A percentile compares a stretch with the other conserved stretches of the same genome.
These are phyloP conservation scores for Syzygium syzygioides DNA, from an alignment of 441 rosid species.

Conservation along the genomic window DNA sequence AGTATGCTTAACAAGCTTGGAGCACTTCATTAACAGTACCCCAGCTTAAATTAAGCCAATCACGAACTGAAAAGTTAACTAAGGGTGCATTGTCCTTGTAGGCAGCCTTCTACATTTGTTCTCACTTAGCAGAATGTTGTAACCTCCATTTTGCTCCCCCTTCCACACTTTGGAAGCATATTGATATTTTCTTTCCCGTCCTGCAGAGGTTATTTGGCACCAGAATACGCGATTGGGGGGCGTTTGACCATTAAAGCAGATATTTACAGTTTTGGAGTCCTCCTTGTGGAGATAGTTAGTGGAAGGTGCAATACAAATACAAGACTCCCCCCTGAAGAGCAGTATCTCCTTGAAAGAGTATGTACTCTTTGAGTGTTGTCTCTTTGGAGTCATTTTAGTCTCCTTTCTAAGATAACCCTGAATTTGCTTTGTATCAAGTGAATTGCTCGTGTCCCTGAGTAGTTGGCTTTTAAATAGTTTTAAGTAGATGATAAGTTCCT, in stretches of 20 bases:
- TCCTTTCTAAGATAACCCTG: background rate
- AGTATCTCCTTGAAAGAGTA: constrained; percentile 85
- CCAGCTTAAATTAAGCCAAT: background rate
- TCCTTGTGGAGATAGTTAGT: constrained; percentile 74
- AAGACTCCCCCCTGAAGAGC: constrained; percentile 63
- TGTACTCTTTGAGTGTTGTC: constrained; percentile 8
- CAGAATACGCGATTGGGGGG: constrained; percentile 95
- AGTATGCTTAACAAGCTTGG: background rate
- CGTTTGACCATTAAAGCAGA: constrained; percentile 87
- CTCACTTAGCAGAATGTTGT: background rate
- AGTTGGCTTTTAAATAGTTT: background rate
- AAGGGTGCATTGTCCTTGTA: background rate
- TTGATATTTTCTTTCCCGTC: background rate
- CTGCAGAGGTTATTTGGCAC: constrained; percentile 91
- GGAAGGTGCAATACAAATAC: constrained; percentile 90
- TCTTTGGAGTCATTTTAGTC: background rate
- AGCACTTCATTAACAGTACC: background rate
- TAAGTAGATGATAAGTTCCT: background rate
- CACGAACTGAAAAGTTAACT: background rate
- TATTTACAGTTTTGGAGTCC: constrained; percentile 89
- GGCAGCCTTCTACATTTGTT: background rate
- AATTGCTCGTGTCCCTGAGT: background rate
- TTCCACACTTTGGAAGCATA: background rate
- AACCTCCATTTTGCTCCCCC: background rate
- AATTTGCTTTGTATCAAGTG: background rate